Conservation (phyloP, 495 filamentous ascomycete genomes). For the Thermochaetoides thermophila region DNA sequence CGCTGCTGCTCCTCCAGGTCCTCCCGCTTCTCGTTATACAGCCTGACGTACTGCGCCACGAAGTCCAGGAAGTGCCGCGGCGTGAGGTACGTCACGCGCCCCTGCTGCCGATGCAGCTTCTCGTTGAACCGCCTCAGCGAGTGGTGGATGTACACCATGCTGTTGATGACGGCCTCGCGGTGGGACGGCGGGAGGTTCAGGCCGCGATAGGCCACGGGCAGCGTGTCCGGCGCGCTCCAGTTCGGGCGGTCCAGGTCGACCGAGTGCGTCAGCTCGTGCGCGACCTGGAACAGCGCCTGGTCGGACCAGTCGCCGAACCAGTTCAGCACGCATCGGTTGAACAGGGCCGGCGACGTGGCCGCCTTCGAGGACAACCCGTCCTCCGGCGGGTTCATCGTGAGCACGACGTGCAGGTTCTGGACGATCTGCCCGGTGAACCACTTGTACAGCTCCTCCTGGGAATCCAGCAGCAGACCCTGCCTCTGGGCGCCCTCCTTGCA, state of each 20-base stretch:
- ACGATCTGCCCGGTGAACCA: slow-evolving; percentile 99
- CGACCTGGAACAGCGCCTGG: slow-evolving; percentile 96
- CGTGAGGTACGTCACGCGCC: slow-evolving; percentile 79
- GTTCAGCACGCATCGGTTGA: slow-evolving; percentile 98
- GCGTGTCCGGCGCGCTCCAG: slow-evolving; percentile 75
- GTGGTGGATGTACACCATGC: slow-evolving; percentile 98
- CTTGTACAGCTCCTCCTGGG: slow-evolving; percentile 96
- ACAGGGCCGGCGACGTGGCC: slow-evolving; percentile 89
- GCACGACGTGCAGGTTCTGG: slow-evolving; percentile 97
- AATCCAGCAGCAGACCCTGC: slow-evolving; percentile 87
- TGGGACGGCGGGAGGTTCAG: slow-evolving; percentile 74
- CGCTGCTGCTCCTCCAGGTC: slow-evolving; percentile 97
- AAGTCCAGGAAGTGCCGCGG: slow-evolving; percentile 97
- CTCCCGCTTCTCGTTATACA: slow-evolving; percentile 97
- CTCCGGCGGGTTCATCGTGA: slow-evolving; percentile 99
- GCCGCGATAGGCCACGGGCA: slow-evolving; percentile 81
- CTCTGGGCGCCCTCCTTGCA: slow-evolving; percentile 97
- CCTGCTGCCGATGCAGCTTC: slow-evolving; percentile 82
- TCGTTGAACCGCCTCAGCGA: slow-evolving; percentile 80
- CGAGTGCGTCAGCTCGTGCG: slow-evolving; percentile 84
- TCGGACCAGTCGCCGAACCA: slow-evolving; percentile 99
- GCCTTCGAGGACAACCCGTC: slow-evolving; percentile 90
- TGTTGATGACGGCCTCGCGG: slow-evolving; percentile 80
- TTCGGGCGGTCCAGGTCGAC: slow-evolving; percentile 81
- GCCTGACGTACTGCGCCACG: slow-evolving; percentile 90